Evolutionary conservation across 2,329 filamentous ascomycete species (phyloP).

Genomic region (Calonectria hongkongensis): DNA sequence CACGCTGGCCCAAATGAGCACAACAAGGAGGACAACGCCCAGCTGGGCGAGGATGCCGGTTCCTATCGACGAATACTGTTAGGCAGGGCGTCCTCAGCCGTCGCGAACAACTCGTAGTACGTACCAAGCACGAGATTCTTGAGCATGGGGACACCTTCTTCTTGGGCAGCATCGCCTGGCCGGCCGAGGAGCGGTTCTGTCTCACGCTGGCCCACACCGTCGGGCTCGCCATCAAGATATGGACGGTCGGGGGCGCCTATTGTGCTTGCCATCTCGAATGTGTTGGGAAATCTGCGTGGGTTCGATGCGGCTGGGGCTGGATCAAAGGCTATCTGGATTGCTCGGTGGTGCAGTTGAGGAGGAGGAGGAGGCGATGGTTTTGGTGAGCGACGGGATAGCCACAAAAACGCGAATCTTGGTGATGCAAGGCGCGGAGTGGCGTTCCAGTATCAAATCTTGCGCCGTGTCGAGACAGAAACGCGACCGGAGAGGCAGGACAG

Average conservation of each 20-base stretch:
- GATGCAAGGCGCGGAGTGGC: background rate
- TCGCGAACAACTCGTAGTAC: conserved; percentile 42
- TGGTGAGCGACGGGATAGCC: conserved; percentile 1
- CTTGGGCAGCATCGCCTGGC: conserved; percentile 84
- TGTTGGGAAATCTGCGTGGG: background rate
- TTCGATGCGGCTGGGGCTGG: background rate
- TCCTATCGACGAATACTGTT: conserved; percentile 69
- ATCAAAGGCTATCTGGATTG: conserved; percentile 17
- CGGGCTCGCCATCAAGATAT: conserved; percentile 49
- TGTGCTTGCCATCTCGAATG: conserved; percentile 77
- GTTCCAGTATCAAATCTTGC: background rate
- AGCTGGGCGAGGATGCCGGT: conserved; percentile 88
- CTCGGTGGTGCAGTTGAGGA: no score
- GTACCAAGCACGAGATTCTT: conserved; percentile 85
- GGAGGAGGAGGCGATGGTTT: background rate
- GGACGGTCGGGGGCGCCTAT: conserved; percentile 77
- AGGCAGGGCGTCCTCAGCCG: conserved; percentile 30
- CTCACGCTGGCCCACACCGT: conserved; percentile 57
- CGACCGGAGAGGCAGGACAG: background rate
- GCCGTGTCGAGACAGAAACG: background rate
- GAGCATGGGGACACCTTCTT: conserved; percentile 76
- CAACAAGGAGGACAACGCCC: conserved; percentile 84
- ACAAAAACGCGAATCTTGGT: background rate
- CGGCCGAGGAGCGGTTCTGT: conserved; percentile 69
- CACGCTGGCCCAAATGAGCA: conserved; percentile 86